Conservation (phyloP, 139 green algal species). For the Diplosphaera chodatii region DNA sequence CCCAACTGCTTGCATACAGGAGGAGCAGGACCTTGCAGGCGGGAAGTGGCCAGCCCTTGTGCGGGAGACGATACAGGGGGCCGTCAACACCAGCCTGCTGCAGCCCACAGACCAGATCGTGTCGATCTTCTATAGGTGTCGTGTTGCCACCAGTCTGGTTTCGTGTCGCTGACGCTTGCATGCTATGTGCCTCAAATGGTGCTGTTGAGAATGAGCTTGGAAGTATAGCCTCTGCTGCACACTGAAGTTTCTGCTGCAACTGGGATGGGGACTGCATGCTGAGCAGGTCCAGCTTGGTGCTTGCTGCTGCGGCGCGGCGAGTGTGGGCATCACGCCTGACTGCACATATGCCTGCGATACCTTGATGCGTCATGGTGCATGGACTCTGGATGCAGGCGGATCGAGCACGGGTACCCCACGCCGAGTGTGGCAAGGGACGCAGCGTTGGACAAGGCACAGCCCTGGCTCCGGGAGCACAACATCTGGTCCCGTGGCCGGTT, state of each 20-base stretch:
- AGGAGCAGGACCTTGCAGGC: conserved; percentile 50
- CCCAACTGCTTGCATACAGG: not conserved
- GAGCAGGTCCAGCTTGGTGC: too few species aligned
- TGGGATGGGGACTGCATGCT: too few species aligned
- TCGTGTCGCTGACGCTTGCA: too few species aligned
- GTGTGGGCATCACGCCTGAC: too few species aligned
- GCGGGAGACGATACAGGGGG: conserved; percentile 64
- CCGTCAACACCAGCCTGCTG: conserved; percentile 71
- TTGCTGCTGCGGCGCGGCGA: too few species aligned
- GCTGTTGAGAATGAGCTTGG: too few species aligned
- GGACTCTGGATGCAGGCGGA: too few species aligned
- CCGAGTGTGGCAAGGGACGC: conserved; percentile 67
- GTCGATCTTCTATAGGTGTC: conserved; percentile 70
- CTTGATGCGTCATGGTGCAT: too few species aligned
- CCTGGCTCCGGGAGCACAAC: conserved; percentile 66
- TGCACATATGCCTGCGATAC: too few species aligned
- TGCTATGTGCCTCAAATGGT: too few species aligned
- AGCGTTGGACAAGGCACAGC: conserved; percentile 77
- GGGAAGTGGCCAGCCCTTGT: conserved; percentile 61
- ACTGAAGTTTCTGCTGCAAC: too few species aligned
- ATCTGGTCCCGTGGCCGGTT: conserved; percentile 86
- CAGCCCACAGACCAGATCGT: conserved; percentile 60
- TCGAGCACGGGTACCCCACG: conserved; percentile 87
- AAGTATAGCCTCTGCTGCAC: too few species aligned
- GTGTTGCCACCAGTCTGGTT: not conserved